Conservation (phyloP, 2,329 filamentous ascomycete genomes). For the Orbilia ellipsospora region DNA sequence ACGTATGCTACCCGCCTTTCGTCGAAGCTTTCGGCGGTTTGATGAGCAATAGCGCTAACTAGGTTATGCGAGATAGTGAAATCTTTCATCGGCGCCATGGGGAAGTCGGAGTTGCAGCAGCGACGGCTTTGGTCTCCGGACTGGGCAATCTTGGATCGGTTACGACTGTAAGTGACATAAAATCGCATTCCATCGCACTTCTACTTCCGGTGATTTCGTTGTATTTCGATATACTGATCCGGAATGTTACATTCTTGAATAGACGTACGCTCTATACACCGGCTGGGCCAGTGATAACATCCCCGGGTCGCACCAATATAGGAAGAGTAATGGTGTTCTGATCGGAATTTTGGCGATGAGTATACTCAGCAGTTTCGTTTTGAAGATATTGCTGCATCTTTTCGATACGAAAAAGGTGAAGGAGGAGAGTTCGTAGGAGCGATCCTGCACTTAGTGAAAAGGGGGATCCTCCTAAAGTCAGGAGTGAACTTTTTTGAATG, state of each 20-base stretch:
- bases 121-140: conserved; percentile 84
- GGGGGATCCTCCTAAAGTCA: conserved; percentile 5
- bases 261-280: conserved; percentile 85
- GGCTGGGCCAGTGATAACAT: conserved; percentile 82
- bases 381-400: conserved; percentile 40
- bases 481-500: neutral
- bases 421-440: conserved; percentile 10
- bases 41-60: too few species aligned
- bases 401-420: conserved; percentile 22
- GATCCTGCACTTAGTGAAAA: conserved; percentile 7
- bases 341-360: conserved; percentile 83
- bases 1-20: conserved; percentile 62
- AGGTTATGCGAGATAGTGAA: conserved; percentile 65
- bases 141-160: conserved; percentile 88
- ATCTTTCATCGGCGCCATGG: conserved; percentile 90
- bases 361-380: conserved; percentile 68
- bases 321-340: conserved; percentile 87
- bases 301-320: conserved; percentile 77
- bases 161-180: conserved; percentile 67
- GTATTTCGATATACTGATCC: neutral
- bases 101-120: conserved; percentile 88
- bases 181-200: neutral
- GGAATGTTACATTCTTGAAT: neutral
- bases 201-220: neutral
- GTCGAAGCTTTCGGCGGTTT: neutral